These are phyloP conservation scores for Xerocomus spinulosus DNA, from an alignment of 768 basidiomycete species.

Conservation along the genomic window DNA sequence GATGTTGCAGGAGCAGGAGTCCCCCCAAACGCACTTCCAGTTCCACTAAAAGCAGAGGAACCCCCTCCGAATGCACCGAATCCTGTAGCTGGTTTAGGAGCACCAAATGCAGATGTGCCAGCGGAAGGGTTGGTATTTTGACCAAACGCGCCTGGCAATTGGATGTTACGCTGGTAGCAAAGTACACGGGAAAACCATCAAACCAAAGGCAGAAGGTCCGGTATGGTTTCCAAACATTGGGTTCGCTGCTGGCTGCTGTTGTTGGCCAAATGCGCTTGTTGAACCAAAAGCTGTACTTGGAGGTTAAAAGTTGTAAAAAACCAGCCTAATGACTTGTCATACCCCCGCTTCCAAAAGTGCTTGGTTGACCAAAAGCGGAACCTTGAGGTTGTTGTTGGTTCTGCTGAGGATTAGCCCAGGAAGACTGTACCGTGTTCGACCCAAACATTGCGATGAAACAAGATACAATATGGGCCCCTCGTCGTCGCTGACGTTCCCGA, in stretches of 20 bases:
- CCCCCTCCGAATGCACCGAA: slow-evolving; percentile 75
- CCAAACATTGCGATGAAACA: slow-evolving; percentile 54
- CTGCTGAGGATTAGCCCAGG: slow-evolving; percentile 67
- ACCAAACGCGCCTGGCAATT: slow-evolving; percentile 37
- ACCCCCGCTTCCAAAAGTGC: slow-evolving; percentile 56
- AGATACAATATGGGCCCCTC: slow-evolving; percentile 13
- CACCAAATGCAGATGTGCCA: slow-evolving; percentile 52
- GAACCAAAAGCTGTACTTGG: slow-evolving; percentile 49
- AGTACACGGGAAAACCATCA: slow-evolving; percentile 11
- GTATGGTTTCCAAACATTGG: slow-evolving; percentile 71
- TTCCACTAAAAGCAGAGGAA: slow-evolving; percentile 46
- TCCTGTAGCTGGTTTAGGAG: slow-evolving; percentile 63
- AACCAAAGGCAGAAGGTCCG: slow-evolving; percentile 36
- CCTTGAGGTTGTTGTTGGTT: slow-evolving; percentile 53
- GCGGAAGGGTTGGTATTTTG: slow-evolving; percentile 35
- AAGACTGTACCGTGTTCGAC: slow-evolving; percentile 45
- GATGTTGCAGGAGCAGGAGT: slow-evolving; percentile 28
- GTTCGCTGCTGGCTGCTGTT: slow-evolving; percentile 63
- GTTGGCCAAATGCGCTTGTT: slow-evolving; percentile 57
- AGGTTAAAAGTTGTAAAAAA: slow-evolving; percentile 23
- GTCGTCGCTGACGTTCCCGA: slow-evolving; percentile 23
- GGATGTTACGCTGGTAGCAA: slow-evolving; percentile 4
- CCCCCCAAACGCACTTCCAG: slow-evolving; percentile 40
- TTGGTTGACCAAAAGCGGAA: slow-evolving; percentile 67
- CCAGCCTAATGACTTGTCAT: slow-evolving; percentile 27